Base-by-base conservation (phyloP, 2,329 filamentous ascomycete species). In the Colletotrichum truncatum region DNA sequence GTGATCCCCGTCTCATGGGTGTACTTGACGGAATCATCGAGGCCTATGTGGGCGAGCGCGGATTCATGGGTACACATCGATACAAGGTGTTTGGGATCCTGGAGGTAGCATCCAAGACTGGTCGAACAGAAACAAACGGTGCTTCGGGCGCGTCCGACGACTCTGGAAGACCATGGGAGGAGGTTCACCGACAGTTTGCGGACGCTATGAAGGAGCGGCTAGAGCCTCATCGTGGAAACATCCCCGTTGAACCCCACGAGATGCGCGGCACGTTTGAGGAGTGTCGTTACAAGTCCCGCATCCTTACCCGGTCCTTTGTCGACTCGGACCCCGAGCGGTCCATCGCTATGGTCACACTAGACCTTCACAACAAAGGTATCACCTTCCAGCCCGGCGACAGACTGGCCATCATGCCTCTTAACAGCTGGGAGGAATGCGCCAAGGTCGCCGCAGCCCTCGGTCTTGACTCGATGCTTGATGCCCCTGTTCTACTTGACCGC, bases 21-120 rank as follows among this genome's bases (percentile, higher is more conserved):
- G 83, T 86, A 1, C 66, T 86, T 1, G 84, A 86, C 61, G 84
- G 84, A 0, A 85, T 86, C 3, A 79, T 87, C 1, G 85, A 87
- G 69, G 83, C 84, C 0, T 87, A 86, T 66, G 82, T 83, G 0
- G 85, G 84, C 1, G 84, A 86, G 67, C 77, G 84, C 18, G 84
- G 85, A 0, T 87, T 86, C 70, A 85, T 87, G 84, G 84, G 85
- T 5, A 82, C 81, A 0, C 84, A 87, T 68, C 75, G 84, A n/a
- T 86, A 86, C 71, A 87, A 87, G 69, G 84, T 87, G 4, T 87
- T 85, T 67, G 85, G 84, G 1, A 83, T 87, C 26, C 78, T 86
- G 0, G 84, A 86, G 62, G 80, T 85, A 12, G 84, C 84, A 1
- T 81, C 79, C 39, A 86, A 87, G 71, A 84, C 82, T 0, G 84